Percentiles rank a stretch among this genome's conserved stretches.
Conservation (phyloP, 768 basidiomycete genomes). For the Podaxis sp. region DNA sequence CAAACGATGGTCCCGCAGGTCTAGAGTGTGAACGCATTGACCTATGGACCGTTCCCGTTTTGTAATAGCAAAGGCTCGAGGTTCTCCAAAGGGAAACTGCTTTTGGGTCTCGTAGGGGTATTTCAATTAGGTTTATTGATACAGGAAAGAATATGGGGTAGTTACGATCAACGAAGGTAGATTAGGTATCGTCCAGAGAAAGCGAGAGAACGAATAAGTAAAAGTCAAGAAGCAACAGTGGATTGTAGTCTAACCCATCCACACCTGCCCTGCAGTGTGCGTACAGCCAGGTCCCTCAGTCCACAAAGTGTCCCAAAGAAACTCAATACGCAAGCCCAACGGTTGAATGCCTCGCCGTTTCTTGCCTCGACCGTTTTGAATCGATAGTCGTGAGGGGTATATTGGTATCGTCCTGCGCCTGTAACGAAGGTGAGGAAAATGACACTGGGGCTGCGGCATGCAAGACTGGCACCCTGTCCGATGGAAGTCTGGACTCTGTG, state of each 20-base stretch:
- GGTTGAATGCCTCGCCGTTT: background rate
- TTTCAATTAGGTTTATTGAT: background rate
- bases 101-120: background rate
- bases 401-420: background rate
- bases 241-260: background rate
- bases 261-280: background rate
- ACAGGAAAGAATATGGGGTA: background rate
- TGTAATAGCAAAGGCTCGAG: background rate
- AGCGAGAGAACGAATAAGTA: background rate
- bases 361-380: background rate
- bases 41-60: slow-evolving; percentile 20
- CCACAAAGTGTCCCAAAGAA: background rate
- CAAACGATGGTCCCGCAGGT: slow-evolving; percentile 14
- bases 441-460: background rate
- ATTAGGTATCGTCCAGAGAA: background rate
- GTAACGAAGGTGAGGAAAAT: background rate
- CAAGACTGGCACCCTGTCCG: background rate
- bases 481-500: background rate
- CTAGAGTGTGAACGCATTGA: slow-evolving; percentile 15
- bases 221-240: background rate
- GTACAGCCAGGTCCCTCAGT: background rate
- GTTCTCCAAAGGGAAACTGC: background rate
- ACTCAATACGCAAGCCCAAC: background rate
- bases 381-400: slow-evolving; percentile 1
- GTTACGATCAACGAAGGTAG: background rate